Evolutionary conservation across 1,139 yeast genomes (phyloP), one percentile per base, ranked within the genome.

Genomic region (Debaryomyces singareniensis): DNA sequence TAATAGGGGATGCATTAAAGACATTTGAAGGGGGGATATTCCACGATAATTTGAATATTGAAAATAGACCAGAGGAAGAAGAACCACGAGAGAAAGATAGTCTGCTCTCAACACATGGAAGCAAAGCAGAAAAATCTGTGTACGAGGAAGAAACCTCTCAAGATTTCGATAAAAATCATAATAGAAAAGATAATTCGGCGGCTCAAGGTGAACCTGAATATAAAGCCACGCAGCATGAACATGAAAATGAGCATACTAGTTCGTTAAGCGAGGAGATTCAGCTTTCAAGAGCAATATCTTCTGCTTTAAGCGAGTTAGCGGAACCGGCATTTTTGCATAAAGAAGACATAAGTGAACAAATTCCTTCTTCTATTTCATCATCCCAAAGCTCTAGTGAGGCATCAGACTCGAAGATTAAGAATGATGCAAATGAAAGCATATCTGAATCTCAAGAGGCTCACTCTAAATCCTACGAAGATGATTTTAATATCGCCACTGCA

Each of bases 1-100:
- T 67, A 22, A 61, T 63, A 16, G 68, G 66, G 9, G 61, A 61
- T 33, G 69, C 60, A 1, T 59, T 63, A 38, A 51, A 49, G 24
- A 56, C 47, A 33, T 53, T 59, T 32, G 55, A 50, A 30, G 44
- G 49, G 30, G 32, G 29, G 10, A 29, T 24, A 9, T 29, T 15
- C 11, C 27, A 32, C 3, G 28, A 27, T 20, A 27, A 15, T 10
- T 24, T 14, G 14, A 21, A 30, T 18, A 27, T 32, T n/a, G 30
- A 30, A 13, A 18, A 12, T 11, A 12, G 5, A 18, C 7, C 21
- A 7, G 25, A 5, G 2, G 12, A 29, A 25, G 21, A 14, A 7
- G 27, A 26, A n/a, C n/a, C 7, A 16, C 12, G 18, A n/a, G 26
- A 11, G 12, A 11, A 18, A n/a, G 21, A 18, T 23, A 20, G 7